Conservation (phyloP, 495 filamentous ascomycete species). For the Penicillium longicatenatum region DNA sequence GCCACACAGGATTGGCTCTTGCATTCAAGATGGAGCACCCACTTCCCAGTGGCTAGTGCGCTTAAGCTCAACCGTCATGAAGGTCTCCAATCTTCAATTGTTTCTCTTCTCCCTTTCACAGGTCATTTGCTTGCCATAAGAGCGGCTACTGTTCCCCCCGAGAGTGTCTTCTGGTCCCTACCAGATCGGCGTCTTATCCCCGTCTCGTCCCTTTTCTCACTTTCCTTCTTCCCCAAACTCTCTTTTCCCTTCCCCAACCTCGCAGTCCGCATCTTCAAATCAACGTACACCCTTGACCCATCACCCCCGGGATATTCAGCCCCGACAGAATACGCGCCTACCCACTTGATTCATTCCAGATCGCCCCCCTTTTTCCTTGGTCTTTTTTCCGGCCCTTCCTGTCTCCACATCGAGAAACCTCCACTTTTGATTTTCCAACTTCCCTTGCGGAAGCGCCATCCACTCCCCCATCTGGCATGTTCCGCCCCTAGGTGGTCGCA, state of each 20-base stretch:
- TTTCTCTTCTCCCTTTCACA: constrained; percentile 12
- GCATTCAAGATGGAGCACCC: constrained; percentile 7
- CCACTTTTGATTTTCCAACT: constrained; percentile 33
- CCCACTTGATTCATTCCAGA: not conserved
- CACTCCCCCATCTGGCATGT: constrained; percentile 39
- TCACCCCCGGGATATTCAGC: not conserved
- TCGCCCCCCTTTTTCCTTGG: not conserved
- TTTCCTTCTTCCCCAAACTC: constrained; percentile 8
- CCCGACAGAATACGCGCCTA: not conserved
- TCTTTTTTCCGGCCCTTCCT: constrained; percentile 3
- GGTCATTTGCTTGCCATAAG: constrained; percentile 12
- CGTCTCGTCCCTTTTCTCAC: constrained; percentile 2
- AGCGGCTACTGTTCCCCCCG: constrained; percentile 5
- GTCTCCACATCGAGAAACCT: constrained; percentile 9
- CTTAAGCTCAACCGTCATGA: constrained; percentile 21
- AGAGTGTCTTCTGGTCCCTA: not conserved
- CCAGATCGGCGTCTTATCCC: constrained; percentile 11
- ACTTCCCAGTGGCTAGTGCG: constrained; percentile 22
- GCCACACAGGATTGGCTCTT: constrained; percentile 9
- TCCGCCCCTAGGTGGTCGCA: constrained; percentile 41
- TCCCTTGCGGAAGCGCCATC: constrained; percentile 23
- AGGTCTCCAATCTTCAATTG: constrained; percentile 5
- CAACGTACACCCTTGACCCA: not conserved
- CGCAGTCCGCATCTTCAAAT: constrained; percentile 1
- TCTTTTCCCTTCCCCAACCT: not conserved